Evolutionary conservation across 129 eudicot genomes (phyloP), one percentile per base, ranked within the genome.

Genomic region (Cynara cardunculus): DNA sequence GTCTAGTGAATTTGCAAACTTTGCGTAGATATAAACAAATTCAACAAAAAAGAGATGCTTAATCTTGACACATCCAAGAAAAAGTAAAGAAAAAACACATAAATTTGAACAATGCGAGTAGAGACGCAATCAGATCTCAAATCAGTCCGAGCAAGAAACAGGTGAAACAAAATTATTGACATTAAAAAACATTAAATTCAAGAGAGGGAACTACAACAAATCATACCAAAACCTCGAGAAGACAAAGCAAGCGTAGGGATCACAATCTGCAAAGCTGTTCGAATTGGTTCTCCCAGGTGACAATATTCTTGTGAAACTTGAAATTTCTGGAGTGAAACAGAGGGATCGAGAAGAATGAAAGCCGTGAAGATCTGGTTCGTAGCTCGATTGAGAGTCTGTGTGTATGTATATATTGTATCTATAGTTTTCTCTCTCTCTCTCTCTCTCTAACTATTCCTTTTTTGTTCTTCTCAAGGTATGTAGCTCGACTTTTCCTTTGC

Each of bases 101-200:
- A 59, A 81, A 82, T 25, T 46, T 79, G 86, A 78, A 84, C 88
- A 91, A 91, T 89, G 92, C 90, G 68, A 84, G 69, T 72, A 77
- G 14, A n/a, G 16, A 80, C 37, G 62, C 73, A 77, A 74, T 77
- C 90, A 87, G 93, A 91, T 91, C 96, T 89, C 81, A 64, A 73
- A 70, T 80, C 24, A 79, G 76, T 72, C 77, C 53, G 74, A 73
- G 66, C 78, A 31, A 73, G 8, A 44, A 25, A 73, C 12, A 25
- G 25, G 61, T 71, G 28, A 31, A 53, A 31, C 62, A 22, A 80
- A 56, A 80, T 22, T 27, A 75, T 22, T 14, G 19, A 28, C 14
- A 66, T 22, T 53, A 53, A 13, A 13, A 62, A 68, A 37, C 53
- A 66, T 27, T 65, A 7, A 46, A 81, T 73, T 70, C 69, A 68